A percentile compares a stretch with the other conserved stretches of the same genome.
These are phyloP conservation scores for Lumnitzera littorea DNA, from an alignment of 345 rosid genomes.

Conservation along the genomic window DNA sequence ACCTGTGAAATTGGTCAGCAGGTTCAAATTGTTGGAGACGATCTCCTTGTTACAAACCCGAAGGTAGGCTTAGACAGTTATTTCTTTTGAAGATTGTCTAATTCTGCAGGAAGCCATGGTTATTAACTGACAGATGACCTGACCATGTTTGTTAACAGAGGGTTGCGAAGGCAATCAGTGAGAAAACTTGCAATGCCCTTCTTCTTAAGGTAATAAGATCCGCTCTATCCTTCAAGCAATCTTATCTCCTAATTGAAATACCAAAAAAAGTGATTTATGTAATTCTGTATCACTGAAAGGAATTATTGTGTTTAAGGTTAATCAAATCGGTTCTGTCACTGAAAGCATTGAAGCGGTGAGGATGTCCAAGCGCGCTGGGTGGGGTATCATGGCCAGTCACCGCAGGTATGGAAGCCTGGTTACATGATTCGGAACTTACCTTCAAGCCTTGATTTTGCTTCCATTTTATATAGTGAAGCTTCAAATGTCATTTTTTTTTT, in stretches of 20 bases:
- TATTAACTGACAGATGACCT: neutral
- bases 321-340: constrained; percentile 95
- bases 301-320: constrained; percentile 41
- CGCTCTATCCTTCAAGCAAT: no score
- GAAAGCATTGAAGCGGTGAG: constrained; percentile 97
- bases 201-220: constrained; percentile 62
- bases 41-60: constrained; percentile 66
- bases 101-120: neutral
- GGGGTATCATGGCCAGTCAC: constrained; percentile 99
- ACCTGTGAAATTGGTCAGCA: constrained; percentile 50
- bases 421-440: no score
- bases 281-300: no score
- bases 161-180: constrained; percentile 81
- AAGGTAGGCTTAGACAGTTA: constrained; percentile 25
- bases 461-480: no score
- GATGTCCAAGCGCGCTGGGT: constrained; percentile 94
- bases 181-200: constrained; percentile 90
- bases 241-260: no score
- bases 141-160: constrained; percentile 33
- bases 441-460: no score
- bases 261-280: no score
- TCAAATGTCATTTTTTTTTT: neutral
- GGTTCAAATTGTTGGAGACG: constrained; percentile 69
- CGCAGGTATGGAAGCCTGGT: constrained; percentile 24
- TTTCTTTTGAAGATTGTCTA: neutral